A percentile compares a stretch with the other conserved stretches of the same genome.
Evolutionary conservation across 441 rosid genomes (phyloP).

Genomic region (Gossypium schwendimanii): DNA sequence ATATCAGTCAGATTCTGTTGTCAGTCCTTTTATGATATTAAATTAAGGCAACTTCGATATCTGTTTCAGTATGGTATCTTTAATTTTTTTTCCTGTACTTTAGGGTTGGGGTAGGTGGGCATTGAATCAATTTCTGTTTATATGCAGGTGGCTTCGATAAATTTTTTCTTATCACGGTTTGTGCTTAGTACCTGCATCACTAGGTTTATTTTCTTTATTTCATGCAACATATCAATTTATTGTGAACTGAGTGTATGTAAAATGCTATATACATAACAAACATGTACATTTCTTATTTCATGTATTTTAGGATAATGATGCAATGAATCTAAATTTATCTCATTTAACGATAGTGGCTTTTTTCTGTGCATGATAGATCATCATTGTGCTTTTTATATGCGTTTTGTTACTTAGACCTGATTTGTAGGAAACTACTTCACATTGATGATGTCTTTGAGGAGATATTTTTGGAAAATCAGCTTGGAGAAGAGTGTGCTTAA

Average conservation of each 20-base stretch:
- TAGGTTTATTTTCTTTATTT: not conserved
- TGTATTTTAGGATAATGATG: not conserved
- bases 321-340: not conserved
- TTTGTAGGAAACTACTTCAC: not conserved
- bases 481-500: not conserved
- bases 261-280: not conserved
- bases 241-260: not conserved
- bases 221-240: not conserved
- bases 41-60: not conserved
- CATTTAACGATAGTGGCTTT: not conserved
- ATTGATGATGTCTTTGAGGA: not conserved
- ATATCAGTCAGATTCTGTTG: not conserved
- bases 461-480: not conserved
- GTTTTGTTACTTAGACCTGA: not conserved
- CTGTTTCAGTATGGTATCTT: not conserved
- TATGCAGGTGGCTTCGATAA: not conserved
- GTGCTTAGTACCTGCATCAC: not conserved
- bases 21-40: not conserved
- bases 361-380: not conserved
- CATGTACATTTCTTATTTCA: not conserved
- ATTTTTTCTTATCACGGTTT: not conserved
- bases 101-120: not conserved
- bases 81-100: not conserved
- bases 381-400: not conserved
- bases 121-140: not conserved